Conservation (phyloP, 805 yeast genomes). For the Saccharomycopsis amapae region DNA sequence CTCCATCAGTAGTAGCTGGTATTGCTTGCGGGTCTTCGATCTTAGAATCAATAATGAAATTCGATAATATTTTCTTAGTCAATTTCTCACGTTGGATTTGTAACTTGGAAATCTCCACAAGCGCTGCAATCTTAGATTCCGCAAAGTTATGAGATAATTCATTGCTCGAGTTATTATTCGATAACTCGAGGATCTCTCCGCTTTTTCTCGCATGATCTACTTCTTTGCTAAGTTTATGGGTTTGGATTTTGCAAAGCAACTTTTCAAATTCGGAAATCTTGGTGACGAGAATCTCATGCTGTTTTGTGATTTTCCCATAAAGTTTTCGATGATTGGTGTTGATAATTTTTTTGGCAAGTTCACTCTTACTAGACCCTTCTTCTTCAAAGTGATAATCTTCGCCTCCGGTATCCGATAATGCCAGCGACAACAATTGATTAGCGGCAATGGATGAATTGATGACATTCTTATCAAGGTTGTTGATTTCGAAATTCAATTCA, state of each 20-base stretch:
- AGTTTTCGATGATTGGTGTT: slow-evolving; percentile 16
- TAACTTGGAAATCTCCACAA: slow-evolving; percentile 32
- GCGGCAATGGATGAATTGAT: slow-evolving; percentile 10
- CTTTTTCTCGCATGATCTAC: slow-evolving; percentile 1
- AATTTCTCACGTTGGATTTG: slow-evolving; percentile 37
- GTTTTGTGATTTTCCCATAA: slow-evolving; percentile 22
- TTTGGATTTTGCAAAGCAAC: slow-evolving; percentile 9
- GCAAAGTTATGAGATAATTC: no score
- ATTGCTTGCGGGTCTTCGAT: no score
- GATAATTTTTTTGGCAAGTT: slow-evolving; percentile 11
- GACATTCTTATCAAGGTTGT: slow-evolving; percentile 17
- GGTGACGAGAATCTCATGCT: slow-evolving; percentile 25
- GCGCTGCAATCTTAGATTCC: slow-evolving; percentile 3
- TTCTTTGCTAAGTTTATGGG: neutral
- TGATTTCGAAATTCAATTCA: slow-evolving; percentile 17
- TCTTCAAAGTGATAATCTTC: neutral
- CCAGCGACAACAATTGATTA: neutral
- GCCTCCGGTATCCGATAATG: neutral
- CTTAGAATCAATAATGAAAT: slow-evolving; percentile 25
- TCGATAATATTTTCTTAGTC: slow-evolving; percentile 30
- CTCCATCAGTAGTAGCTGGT: slow-evolving; percentile 19
- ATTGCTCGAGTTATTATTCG: no score
- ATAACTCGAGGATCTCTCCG: no score
- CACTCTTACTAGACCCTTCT: neutral
- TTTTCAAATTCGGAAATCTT: slow-evolving; percentile 25